Base-by-base conservation (phyloP, 495 filamentous ascomycete species). In the Neurospora terricola region DNA sequence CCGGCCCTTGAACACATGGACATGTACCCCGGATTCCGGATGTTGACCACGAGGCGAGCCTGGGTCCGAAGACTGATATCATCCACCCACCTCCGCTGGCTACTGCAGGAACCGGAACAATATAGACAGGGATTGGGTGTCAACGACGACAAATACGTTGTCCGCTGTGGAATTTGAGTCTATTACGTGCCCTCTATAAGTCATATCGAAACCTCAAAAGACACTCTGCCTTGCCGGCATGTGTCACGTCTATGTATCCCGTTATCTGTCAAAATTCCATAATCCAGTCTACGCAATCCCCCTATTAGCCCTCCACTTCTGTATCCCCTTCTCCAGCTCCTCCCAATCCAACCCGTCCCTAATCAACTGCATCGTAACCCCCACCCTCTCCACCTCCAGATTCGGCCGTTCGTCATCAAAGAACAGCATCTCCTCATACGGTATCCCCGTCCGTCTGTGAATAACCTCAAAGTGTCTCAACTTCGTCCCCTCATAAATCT, bases 321-420 rank as follows among this genome's bases (percentile, higher is more conserved):
- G 84, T 23, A 98, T 88, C 4, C 94, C 95, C 34, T 85, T 86
- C 82, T 96, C 93, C 62, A 98, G 82, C 86, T 93, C 94, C 3
- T 86, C 87, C 80, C 86, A 88, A n/a, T 86, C 91, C 71, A 97
- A 88, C 2, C 96, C 96, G 4, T 94, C 90, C 72, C 88, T 80
- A 5, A 99, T 91, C 75, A 96, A 78, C 78, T 88, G 89, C 85
- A 97, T 96, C 8, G 90, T 91, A 36, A 98, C 92, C 2, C 94
- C 94, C 70, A 97, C 75, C 70, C 85, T 90, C 83, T 95, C 92
- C 0, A 97, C 95, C 81, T 97, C 93, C 43, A 86, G 83, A 80
- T 99, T 99, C 73, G 95, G 84, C 66, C 86, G 82, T 87, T 99
- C 95, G 75, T 99, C 95, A 76, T 99, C 95, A 77, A 98, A 99